These are phyloP conservation scores for Leucogyrophana mollusca DNA, from an alignment of 768 basidiomycete species.

Conservation along the genomic window DNA sequence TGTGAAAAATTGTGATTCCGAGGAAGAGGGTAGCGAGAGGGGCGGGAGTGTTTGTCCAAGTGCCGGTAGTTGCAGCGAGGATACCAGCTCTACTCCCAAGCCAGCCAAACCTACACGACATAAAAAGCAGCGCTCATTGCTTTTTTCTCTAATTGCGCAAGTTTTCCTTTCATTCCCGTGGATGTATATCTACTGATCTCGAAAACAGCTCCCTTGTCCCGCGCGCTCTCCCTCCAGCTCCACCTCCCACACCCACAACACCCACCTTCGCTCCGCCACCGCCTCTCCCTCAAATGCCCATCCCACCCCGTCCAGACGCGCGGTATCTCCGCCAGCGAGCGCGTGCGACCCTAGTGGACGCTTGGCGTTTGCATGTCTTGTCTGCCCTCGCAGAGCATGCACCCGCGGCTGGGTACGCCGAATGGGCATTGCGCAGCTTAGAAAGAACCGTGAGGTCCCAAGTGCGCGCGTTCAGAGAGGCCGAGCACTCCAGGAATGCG, in stretches of 20 bases:
- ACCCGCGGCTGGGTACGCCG: slow-evolving; percentile 30
- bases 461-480: slow-evolving; percentile 14
- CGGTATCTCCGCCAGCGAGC: slow-evolving; percentile 58
- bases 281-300: slow-evolving; percentile 17
- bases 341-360: slow-evolving; percentile 65
- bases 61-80: slow-evolving; percentile 20
- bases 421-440: slow-evolving; percentile 30
- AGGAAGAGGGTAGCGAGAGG: slow-evolving; percentile 31
- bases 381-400: slow-evolving; percentile 42
- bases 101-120: slow-evolving; percentile 45
- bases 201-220: slow-evolving; percentile 20
- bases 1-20: slow-evolving; percentile 47
- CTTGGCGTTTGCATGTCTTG: slow-evolving; percentile 62
- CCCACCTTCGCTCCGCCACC: slow-evolving; percentile 22
- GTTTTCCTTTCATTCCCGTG: slow-evolving; percentile 16
- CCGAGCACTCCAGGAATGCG: slow-evolving; percentile 11
- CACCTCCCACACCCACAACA: slow-evolving; percentile 21
- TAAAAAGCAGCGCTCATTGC: slow-evolving; percentile 68
- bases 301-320: slow-evolving; percentile 19
- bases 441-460: slow-evolving; percentile 15
- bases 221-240: slow-evolving; percentile 28
- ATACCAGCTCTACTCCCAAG: slow-evolving; percentile 18
- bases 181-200: not conserved
- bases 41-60: slow-evolving; percentile 22
- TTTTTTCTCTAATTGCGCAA: slow-evolving; percentile 68